These are phyloP conservation scores for Tritrichomonas foetus DNA, from an alignment of 208 protist genomes.

Conservation along the genomic window DNA sequence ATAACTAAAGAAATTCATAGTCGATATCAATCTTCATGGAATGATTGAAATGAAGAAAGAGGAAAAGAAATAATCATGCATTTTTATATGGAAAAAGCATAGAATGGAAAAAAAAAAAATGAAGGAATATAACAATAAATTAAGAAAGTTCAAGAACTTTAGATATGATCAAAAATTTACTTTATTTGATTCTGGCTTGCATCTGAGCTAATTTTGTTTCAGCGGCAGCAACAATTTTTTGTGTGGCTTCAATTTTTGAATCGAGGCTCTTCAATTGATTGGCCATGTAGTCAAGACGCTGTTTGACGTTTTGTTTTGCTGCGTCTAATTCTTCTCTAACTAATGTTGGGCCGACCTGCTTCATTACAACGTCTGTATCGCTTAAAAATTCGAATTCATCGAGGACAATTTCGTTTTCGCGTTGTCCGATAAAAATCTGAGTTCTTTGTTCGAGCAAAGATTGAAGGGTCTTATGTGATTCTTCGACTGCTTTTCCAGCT, in stretches of 20 bases:
- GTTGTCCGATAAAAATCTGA: not conserved
- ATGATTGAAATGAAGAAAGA: too few species aligned
- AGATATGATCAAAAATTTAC: too few species aligned
- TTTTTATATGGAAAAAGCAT: too few species aligned
- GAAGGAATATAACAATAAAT: too few species aligned
- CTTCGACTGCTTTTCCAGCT: not conserved
- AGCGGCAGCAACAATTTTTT: not conserved
- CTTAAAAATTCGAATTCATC: not conserved
- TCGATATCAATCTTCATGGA: too few species aligned
- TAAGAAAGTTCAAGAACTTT: too few species aligned
- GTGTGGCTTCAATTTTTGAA: not conserved
- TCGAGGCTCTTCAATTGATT: not conserved
- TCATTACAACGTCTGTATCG: not conserved
- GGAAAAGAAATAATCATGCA: too few species aligned
- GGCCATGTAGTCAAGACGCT: not conserved
- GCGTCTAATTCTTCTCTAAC: not conserved
- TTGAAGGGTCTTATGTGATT: not conserved
- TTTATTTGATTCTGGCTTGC: not conserved
- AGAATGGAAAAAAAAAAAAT: too few species aligned
- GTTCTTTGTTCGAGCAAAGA: not conserved
- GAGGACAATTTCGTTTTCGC: not conserved
- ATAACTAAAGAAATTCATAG: too few species aligned
- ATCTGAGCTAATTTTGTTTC: not conserved
- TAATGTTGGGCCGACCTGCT: not conserved
- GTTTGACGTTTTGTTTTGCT: not conserved